These are phyloP conservation scores for Singerocomus rubriflavus DNA, from an alignment of 1,284 basidiomycete species.

Conservation along the genomic window DNA sequence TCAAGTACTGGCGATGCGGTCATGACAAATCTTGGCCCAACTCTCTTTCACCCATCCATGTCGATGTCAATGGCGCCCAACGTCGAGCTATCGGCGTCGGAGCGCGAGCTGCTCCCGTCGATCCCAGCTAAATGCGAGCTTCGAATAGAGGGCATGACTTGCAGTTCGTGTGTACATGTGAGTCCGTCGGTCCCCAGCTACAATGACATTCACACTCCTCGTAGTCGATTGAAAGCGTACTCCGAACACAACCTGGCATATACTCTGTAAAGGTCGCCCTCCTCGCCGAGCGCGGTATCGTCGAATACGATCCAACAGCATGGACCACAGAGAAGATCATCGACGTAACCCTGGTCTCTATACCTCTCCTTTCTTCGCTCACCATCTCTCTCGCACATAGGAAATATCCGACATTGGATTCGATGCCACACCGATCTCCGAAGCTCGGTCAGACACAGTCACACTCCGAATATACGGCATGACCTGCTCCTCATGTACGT, in stretches of 20 bases:
- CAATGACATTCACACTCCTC: neutral
- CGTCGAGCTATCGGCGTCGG: slow-evolving; percentile 23
- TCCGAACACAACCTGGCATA: slow-evolving; percentile 85
- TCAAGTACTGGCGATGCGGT: neutral
- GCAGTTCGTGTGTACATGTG: slow-evolving; percentile 87
- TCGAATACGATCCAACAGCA: slow-evolving; percentile 81
- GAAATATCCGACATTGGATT: slow-evolving; percentile 94
- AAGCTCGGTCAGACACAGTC: slow-evolving; percentile 59
- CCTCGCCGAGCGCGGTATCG: slow-evolving; percentile 87
- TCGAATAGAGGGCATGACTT: slow-evolving; percentile 89
- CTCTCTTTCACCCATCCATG: slow-evolving; percentile 8
- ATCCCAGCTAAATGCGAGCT: slow-evolving; percentile 60
- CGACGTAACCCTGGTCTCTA: slow-evolving; percentile 47
- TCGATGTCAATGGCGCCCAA: slow-evolving; percentile 2
- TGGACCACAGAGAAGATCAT: slow-evolving; percentile 84
- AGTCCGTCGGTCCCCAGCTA: slow-evolving; percentile 21
- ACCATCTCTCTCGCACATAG: slow-evolving; percentile 36
- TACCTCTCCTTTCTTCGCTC: slow-evolving; percentile 6
- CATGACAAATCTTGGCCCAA: neutral
- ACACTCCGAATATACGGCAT: slow-evolving; percentile 86
- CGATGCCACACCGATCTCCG: slow-evolving; percentile 75
- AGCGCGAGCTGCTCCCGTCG: slow-evolving; percentile 36
- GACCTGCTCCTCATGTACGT: slow-evolving; percentile 84
- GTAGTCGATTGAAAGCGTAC: slow-evolving; percentile 90
- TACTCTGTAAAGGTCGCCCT: slow-evolving; percentile 88